Base-by-base conservation (phyloP, 345 rosid genomes). In the Brassica nigra region DNA sequence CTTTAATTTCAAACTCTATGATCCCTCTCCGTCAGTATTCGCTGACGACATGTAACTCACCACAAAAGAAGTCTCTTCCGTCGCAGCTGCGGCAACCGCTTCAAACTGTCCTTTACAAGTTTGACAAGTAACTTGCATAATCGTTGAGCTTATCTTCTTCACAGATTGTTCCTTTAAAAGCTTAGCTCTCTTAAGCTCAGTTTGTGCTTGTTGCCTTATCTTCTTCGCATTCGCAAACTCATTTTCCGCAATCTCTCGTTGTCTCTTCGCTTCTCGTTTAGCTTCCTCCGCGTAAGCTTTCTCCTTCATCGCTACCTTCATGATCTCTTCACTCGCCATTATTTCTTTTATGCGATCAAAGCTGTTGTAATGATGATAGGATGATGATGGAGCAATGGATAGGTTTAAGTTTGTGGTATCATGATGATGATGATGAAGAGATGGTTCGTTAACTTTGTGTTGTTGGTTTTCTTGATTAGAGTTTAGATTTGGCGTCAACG, bases 11-110 rank as follows among this genome's bases (percentile, higher is more conserved):
- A 30, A 70, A 54, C 42, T 76, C 47, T 66, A 82, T 74, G 74
- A 78, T 76, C 78, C 78, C 62, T 89, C 97, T 34, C 97, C 95
- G 73, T 90, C 95, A 0, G 95, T 92, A 44, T 90, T 89, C n/a
- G 93, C 92, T 7, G 95, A 89, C 12, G 97, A 92, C 90, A 92
- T 84, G 83, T 90, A 92, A 86, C 95, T 92, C 77, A 87, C 81
- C 23, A 84, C 94, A 37, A 92, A 83, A 9, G 95, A 90, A 16
- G 90, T 90, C 79, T 92, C 97, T 9, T 92, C 95, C 3, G 89
- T 87, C 54, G 75, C 76, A 20, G 66, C 73, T 1, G 85, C 74
- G 37, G 37, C 8, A 4, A 88, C 71, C 8, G 84, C 83, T 75
- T 86, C 87, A 75, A 92, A 90, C 28, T 84, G 91, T 14, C 84